phyloP scores from a whole-genome alignment of 2,329 filamentous ascomycete genomes.

The Dothidotthia symphoricarpi region DNA sequence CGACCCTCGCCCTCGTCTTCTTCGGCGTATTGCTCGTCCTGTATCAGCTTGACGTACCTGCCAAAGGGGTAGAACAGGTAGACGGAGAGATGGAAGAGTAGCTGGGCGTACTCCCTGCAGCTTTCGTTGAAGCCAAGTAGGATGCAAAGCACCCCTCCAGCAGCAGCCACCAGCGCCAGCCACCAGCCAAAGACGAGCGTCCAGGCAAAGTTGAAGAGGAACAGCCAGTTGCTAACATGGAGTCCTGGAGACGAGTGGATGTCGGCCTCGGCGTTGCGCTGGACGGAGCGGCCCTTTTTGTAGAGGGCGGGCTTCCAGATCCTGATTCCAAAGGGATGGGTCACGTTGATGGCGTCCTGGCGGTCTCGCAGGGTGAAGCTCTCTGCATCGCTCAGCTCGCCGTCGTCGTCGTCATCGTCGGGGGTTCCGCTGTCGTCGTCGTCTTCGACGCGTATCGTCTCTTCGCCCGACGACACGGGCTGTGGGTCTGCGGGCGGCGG shows the following conservation, averaged over 20 bases:
- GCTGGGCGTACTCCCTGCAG: conserved; percentile 78
- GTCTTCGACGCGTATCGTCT: conserved; percentile 39
- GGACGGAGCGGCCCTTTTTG: conserved; percentile 95
- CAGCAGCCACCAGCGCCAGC: conserved; percentile 73
- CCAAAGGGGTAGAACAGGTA: conserved; percentile 97
- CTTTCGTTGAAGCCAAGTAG: conserved; percentile 74
- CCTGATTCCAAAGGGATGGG: conserved; percentile 96
- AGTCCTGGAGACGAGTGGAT: conserved; percentile 94
- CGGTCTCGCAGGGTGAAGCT: conserved; percentile 97
- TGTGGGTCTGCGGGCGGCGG: conserved; percentile 25
- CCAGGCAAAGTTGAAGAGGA: conserved; percentile 88
- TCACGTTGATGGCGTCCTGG: conserved; percentile 97
- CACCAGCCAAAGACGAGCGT: conserved; percentile 94
- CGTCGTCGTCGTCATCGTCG: conserved; percentile 58
- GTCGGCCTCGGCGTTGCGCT: conserved; percentile 92
- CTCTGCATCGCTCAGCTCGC: conserved; percentile 82
- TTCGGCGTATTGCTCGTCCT: conserved; percentile 89
- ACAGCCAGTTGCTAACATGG: conserved; percentile 77
- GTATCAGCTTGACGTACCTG: conserved; percentile 88
- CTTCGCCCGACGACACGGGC: conserved; percentile 37
- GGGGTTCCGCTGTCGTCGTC: conserved; percentile 50
- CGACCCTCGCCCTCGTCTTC: conserved; percentile 94
- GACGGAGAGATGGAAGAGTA: conserved; percentile 77
- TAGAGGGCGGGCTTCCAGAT: conserved; percentile 98
- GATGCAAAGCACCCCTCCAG: conserved; percentile 76